These are phyloP conservation scores for Inosperma sp. DNA, from an alignment of 768 basidiomycete species.

Conservation along the genomic window DNA sequence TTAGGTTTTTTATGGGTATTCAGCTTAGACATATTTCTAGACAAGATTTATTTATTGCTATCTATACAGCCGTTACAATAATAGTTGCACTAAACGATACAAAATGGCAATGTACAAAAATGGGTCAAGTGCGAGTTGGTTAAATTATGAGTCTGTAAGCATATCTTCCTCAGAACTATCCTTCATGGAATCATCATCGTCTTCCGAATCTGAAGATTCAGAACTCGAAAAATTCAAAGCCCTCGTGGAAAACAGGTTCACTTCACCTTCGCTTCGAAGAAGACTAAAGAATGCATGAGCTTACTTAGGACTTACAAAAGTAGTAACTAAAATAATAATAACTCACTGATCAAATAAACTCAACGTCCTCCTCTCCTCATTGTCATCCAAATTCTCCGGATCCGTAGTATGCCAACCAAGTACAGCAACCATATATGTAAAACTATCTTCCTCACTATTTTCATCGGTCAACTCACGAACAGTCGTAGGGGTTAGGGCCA, in stretches of 20 bases:
- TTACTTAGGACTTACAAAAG: background rate
- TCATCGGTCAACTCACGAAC: constrained; percentile 43
- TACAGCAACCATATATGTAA: constrained; percentile 36
- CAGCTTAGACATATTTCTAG: background rate
- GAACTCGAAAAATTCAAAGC: too few relatives aligned
- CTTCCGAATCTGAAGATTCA: too few relatives aligned
- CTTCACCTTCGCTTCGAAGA: too few relatives aligned
- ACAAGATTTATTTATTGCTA: constrained; percentile 1
- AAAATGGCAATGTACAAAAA: too few relatives aligned
- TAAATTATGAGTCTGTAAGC: too few relatives aligned
- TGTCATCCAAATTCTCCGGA: constrained; percentile 20
- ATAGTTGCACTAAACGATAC: too few relatives aligned
- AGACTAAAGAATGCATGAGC: too few relatives aligned
- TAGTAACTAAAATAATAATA: background rate
- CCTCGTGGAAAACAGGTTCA: too few relatives aligned
- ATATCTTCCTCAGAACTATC: too few relatives aligned
- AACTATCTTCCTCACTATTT: constrained; percentile 30
- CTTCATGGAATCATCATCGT: too few relatives aligned
- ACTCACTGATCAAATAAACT: constrained; percentile 70
- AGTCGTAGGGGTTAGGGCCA: constrained; percentile 42
- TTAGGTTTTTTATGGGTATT: constrained; percentile 32
- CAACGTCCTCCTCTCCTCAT: constrained; percentile 46
- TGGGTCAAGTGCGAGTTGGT: too few relatives aligned
- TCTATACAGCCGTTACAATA: too few relatives aligned
- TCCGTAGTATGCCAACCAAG: constrained; percentile 23